Base-by-base conservation (phyloP, 352 stramenopile species). In the Globisporangium heterothallicum region DNA sequence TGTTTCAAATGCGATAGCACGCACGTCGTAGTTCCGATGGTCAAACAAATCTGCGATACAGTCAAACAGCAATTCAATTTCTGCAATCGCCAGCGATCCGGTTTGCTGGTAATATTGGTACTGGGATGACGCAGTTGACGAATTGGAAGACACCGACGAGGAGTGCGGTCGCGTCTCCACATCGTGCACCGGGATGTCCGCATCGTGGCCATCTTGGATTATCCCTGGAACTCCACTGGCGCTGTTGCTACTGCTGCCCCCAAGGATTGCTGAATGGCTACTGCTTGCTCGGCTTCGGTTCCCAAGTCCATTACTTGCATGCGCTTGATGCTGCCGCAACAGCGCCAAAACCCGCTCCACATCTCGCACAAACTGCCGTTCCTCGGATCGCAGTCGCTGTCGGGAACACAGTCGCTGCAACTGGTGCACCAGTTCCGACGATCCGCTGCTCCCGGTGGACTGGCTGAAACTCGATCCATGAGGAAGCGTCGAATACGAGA, bases 1-100 rank as follows among this genome's bases (percentile, higher is more conserved):
- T 24, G 91, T 71, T 53, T 91, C 78, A 56, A 89, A 92, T 13
- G 75, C 79, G 26, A 92, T 29, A n/a, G 66, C 62, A 22, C 84
- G 75, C 10, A 91, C 74, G 8, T 86, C 75, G 2, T 62, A 49
- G 42, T 92, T 88, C 6, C 81, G 70, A 48, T 92, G 82, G 18
- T 70, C 63, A 50, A 92, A 86, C 32, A 94, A 54, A 19, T 85
- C 66, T 1, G 68, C 66, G 55, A 92, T 86, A 48, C 77, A 86
- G 43, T 86, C 63, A 16, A 90, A 53, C 16, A 89, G 58, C n/a
- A 78, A 58, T 42, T 79, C 67, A n/a, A 86, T 68, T 48, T 85
- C 74, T 21, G 58, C 24, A 6, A 46, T 18, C 24, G 41, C 66
- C 18, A 53, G 61, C 25, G 54, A 42, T 27, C 38, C 40, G 3